A percentile compares a stretch with the other conserved stretches of the same genome.
phyloP scores from a whole-genome alignment of 305 asterid genomes.

The Solanum hybrid region DNA sequence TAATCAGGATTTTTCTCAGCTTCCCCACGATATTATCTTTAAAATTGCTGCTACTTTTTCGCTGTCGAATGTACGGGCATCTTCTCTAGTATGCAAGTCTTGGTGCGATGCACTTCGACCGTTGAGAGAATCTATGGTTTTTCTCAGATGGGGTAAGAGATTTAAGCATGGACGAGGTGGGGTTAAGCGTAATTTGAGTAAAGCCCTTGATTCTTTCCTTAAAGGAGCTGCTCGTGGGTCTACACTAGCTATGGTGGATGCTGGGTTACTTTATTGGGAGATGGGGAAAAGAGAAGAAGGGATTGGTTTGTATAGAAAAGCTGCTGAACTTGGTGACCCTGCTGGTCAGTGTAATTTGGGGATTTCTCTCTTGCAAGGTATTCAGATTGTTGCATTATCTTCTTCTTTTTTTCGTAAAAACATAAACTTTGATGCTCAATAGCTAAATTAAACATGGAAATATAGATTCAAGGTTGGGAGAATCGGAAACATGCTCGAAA shows the following conservation, averaged over 20 bases:
- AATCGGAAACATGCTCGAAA: background rate
- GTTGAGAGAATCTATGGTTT: slow-evolving; percentile 61
- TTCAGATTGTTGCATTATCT: background rate
- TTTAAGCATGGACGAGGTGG: slow-evolving; percentile 65
- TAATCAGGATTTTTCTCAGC: slow-evolving; percentile 32
- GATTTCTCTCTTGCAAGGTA: slow-evolving; percentile 60
- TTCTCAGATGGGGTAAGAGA: slow-evolving; percentile 57
- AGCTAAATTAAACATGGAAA: background rate
- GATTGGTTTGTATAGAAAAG: slow-evolving; percentile 45
- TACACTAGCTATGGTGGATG: slow-evolving; percentile 79
- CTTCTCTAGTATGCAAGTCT: slow-evolving; percentile 65
- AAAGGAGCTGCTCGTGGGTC: slow-evolving; percentile 95
- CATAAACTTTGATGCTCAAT: background rate
- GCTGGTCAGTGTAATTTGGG: slow-evolving; percentile 80
- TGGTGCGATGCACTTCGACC: slow-evolving; percentile 89
- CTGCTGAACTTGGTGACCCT: slow-evolving; percentile 70
- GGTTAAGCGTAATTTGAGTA: slow-evolving; percentile 36
- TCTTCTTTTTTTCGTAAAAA: background rate
- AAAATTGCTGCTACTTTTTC: slow-evolving; percentile 51
- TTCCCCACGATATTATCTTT: slow-evolving; percentile 51
- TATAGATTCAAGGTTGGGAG: background rate
- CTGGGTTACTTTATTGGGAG: slow-evolving; percentile 76
- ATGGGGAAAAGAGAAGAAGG: slow-evolving; percentile 60
- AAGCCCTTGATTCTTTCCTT: slow-evolving; percentile 60
- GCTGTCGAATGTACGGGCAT: slow-evolving; percentile 44